These are phyloP conservation scores for Dioszegia aurantiaca DNA, from an alignment of 768 basidiomycete species.

Conservation along the genomic window DNA sequence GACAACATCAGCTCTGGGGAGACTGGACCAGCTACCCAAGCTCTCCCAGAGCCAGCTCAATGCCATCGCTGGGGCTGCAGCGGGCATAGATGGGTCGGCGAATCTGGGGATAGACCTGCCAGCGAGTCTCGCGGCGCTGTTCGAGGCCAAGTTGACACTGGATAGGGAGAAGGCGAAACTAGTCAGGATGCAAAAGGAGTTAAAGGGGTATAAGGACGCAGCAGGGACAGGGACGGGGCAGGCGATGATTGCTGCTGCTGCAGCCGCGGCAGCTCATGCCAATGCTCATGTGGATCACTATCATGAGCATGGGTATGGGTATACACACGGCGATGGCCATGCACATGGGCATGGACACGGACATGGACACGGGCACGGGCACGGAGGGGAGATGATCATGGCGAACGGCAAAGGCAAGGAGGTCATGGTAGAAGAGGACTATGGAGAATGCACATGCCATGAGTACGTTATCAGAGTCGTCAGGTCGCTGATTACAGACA, in stretches of 20 bases:
- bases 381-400: not conserved
- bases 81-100: conserved; percentile 25
- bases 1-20: conserved; percentile 34
- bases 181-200: conserved; percentile 46
- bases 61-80: conserved; percentile 39
- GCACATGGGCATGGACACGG: conserved; percentile 11
- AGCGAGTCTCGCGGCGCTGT: conserved; percentile 46
- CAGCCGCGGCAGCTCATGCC: conserved; percentile 16
- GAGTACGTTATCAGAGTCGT: not conserved
- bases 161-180: conserved; percentile 49
- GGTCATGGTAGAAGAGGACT: conserved; percentile 16
- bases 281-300: conserved; percentile 27
- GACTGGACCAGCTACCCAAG: conserved; percentile 35
- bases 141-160: conserved; percentile 47
- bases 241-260: not conserved
- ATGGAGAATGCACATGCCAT: conserved; percentile 15
- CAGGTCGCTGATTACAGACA: conserved; percentile 2
- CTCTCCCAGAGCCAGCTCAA: conserved; percentile 34
- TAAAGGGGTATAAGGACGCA: conserved; percentile 41
- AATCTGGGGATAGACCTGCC: conserved; percentile 37
- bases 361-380: conserved; percentile 10
- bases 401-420: conserved; percentile 23
- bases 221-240: conserved; percentile 9
- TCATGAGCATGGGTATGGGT: conserved; percentile 8
- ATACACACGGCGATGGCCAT: conserved; percentile 6